Conservation (phyloP, 805 yeast genomes). For the Kodamaea hsintzibuensis region DNA sequence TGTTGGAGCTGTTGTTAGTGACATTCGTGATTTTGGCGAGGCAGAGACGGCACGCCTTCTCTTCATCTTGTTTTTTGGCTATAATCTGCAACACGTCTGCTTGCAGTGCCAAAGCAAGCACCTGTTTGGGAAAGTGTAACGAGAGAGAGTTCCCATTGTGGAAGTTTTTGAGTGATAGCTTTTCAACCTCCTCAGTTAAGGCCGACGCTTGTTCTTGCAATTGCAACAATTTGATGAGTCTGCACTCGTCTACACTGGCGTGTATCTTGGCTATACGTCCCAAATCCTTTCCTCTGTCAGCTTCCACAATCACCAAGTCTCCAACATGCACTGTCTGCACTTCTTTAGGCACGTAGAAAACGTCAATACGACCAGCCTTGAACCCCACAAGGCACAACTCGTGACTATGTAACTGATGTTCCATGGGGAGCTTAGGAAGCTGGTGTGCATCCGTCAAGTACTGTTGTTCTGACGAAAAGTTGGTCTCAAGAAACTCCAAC, state of each 20-base stretch:
- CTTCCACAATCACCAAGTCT: constrained; percentile 79
- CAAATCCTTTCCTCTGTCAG: constrained; percentile 78
- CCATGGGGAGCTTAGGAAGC: constrained; percentile 26
- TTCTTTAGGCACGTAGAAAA: constrained; percentile 57
- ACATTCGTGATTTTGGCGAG: constrained; percentile 53
- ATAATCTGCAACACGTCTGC: constrained; percentile 60
- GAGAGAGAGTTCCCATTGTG: constrained; percentile 27
- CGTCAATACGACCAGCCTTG: constrained; percentile 79
- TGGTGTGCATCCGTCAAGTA: constrained; percentile 32
- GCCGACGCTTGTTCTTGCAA: constrained; percentile 73
- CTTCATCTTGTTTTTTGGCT: constrained; percentile 66
- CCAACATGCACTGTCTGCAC: constrained; percentile 43
- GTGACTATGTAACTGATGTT: constrained; percentile 24
- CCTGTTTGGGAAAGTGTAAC: constrained; percentile 66
- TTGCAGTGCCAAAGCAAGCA: constrained; percentile 61
- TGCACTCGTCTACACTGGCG: constrained; percentile 65
- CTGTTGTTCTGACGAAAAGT: constrained; percentile 31
- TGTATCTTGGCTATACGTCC: constrained; percentile 64
- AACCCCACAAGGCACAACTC: constrained; percentile 66
- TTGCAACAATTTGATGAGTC: constrained; percentile 63
- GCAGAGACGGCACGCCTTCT: constrained; percentile 64
- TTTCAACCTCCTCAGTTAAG: constrained; percentile 33
- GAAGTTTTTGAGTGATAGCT: constrained; percentile 26
- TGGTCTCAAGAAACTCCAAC: constrained; percentile 25
- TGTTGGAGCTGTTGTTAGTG: constrained; percentile 14